These are phyloP conservation scores for Massospora cicadina DNA, from an alignment of 371 early-diverging fungal genomes.

Conservation along the genomic window DNA sequence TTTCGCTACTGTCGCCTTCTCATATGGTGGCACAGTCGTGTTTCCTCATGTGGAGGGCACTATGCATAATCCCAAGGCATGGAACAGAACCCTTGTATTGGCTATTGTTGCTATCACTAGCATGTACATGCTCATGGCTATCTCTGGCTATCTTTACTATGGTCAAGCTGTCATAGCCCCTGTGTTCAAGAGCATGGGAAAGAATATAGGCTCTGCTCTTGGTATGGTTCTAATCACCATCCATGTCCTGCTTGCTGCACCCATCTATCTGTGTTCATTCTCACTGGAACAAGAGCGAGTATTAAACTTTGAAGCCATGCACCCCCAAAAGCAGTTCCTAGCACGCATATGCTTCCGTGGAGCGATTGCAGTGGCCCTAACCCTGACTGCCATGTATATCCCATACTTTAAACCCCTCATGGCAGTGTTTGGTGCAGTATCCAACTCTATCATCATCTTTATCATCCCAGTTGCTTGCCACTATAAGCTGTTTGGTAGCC, in stretches of 20 bases:
- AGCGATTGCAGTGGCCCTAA: slow-evolving; percentile 27
- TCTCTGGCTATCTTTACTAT: slow-evolving; percentile 63
- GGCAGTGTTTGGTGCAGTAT: slow-evolving; percentile 59
- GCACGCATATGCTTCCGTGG: slow-evolving; percentile 37
- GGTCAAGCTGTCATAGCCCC: slow-evolving; percentile 48
- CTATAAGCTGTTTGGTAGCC: slow-evolving; percentile 44
- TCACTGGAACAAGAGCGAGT: slow-evolving; percentile 48
- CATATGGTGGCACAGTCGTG: slow-evolving; percentile 60
- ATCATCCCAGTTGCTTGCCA: slow-evolving; percentile 66
- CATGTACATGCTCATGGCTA: slow-evolving; percentile 57
- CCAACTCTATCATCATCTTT: slow-evolving; percentile 55
- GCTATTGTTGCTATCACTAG: slow-evolving; percentile 48
- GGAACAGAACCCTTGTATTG: slow-evolving; percentile 41
- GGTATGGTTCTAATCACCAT: slow-evolving; percentile 59
- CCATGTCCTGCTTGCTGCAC: slow-evolving; percentile 71
- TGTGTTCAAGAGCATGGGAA: slow-evolving; percentile 48
- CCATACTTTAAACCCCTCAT: slow-evolving; percentile 65
- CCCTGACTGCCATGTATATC: slow-evolving; percentile 39
- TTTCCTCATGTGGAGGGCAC: slow-evolving; percentile 68
- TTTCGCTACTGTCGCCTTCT: slow-evolving; percentile 45
- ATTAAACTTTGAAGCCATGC: slow-evolving; percentile 17
- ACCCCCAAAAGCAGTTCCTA: slow-evolving; percentile 22
- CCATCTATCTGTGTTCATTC: slow-evolving; percentile 60
- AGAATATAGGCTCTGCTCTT: slow-evolving; percentile 33
- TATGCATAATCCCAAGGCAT: slow-evolving; percentile 55